phyloP scores from a whole-genome alignment of 331 rosid genomes.

The Dryas integrifolia region DNA sequence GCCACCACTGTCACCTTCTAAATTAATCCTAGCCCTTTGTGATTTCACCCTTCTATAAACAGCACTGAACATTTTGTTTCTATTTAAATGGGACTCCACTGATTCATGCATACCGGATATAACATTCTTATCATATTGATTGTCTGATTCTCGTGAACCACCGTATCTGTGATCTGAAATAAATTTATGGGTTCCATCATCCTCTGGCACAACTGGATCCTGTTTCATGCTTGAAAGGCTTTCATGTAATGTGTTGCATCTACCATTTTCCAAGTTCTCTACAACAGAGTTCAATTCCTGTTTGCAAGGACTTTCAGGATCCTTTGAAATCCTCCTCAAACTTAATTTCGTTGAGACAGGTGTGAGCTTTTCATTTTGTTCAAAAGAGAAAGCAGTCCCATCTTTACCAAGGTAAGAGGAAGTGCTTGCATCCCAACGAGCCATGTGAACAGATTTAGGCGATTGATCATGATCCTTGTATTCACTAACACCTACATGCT shows the following conservation, averaged over 20 bases:
- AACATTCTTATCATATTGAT: slow-evolving; percentile 34
- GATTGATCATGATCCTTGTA: slow-evolving; percentile 43
- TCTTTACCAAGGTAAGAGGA: slow-evolving; percentile 30
- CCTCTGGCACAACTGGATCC: slow-evolving; percentile 33
- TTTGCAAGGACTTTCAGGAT: slow-evolving; percentile 60
- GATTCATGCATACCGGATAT: slow-evolving; percentile 33
- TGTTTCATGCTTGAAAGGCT: slow-evolving; percentile 37
- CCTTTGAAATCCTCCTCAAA: slow-evolving; percentile 54
- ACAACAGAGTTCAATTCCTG: slow-evolving; percentile 40
- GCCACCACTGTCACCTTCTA: slow-evolving; percentile 47
- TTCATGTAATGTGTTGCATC: slow-evolving; percentile 31
- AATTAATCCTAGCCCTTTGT: slow-evolving; percentile 47
- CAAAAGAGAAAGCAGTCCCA: slow-evolving; percentile 41
- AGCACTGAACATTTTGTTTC: slow-evolving; percentile 71
- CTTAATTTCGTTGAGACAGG: slow-evolving; percentile 58
- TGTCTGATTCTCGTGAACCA: slow-evolving; percentile 43
- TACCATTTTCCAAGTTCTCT: slow-evolving; percentile 44
- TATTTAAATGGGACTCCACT: slow-evolving; percentile 37
- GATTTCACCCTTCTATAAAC: slow-evolving; percentile 77
- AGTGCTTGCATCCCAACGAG: slow-evolving; percentile 37
- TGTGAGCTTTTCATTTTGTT: slow-evolving; percentile 38
- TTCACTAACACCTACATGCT: slow-evolving; percentile 36
- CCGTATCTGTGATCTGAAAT: slow-evolving; percentile 43
- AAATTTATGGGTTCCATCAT: slow-evolving; percentile 32
- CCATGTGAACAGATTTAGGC: slow-evolving; percentile 35